phyloP scores from a whole-genome alignment of 2,329 filamentous ascomycete species.

The Didymella pinodella region DNA sequence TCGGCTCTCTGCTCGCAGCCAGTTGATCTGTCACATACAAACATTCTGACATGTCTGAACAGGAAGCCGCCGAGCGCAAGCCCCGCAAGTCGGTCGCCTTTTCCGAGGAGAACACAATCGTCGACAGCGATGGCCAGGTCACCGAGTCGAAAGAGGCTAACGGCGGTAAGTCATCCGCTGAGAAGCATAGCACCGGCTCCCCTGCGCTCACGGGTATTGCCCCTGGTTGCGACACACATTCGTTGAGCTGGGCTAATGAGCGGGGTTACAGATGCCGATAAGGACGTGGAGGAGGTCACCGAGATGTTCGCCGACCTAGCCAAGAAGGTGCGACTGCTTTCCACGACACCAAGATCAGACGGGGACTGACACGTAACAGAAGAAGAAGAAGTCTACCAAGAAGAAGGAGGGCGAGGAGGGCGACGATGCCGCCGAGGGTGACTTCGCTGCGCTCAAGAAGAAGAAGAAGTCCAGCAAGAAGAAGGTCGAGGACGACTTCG shows the following conservation, averaged over 20 bases:
- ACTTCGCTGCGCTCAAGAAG: slow-evolving; percentile 74
- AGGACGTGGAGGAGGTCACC: slow-evolving; percentile 70
- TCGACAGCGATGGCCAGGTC: slow-evolving; percentile 88
- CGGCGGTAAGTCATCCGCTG: slow-evolving; percentile 80
- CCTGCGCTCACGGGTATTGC: slow-evolving; percentile 30
- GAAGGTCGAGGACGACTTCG: slow-evolving; percentile 68
- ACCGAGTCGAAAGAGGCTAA: slow-evolving; percentile 74
- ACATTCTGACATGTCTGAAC: slow-evolving; percentile 34
- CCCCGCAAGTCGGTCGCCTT: slow-evolving; percentile 94
- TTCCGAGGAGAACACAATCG: slow-evolving; percentile 84
- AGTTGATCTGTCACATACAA: not conserved
- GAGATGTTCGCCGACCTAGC: slow-evolving; percentile 69
- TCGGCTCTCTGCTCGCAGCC: not conserved
- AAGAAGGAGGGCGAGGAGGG: slow-evolving; percentile 63
- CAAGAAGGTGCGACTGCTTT: slow-evolving; percentile 62
- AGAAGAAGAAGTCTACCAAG: slow-evolving; percentile 70
- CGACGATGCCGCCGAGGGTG: slow-evolving; percentile 61
- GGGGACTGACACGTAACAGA: slow-evolving; percentile 44
- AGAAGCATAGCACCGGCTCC: slow-evolving; percentile 66
- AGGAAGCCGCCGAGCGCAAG: slow-evolving; percentile 66
- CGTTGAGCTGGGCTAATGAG: slow-evolving; percentile 31
- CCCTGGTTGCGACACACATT: slow-evolving; percentile 14
- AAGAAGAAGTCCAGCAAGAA: slow-evolving; percentile 84
- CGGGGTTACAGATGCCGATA: slow-evolving; percentile 54
- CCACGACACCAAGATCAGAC: not conserved